Evolutionary conservation across 148 eudicot species (phyloP).

Genomic region (Dysphania ambrosioides): DNA sequence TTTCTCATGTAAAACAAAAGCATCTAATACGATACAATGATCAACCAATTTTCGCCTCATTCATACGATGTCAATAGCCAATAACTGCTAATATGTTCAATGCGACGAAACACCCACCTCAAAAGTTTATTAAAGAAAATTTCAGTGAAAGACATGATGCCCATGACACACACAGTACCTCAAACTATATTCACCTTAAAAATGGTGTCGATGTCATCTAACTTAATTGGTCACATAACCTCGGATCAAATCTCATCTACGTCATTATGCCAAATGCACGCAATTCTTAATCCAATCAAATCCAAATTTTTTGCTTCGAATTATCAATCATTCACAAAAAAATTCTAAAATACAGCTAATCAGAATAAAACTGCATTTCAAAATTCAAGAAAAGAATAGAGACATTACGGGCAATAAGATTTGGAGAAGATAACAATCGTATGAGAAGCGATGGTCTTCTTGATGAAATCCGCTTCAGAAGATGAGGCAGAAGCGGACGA

Average conservation of each 20-base stretch:
- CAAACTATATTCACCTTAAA: background rate
- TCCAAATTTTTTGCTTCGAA: background rate
- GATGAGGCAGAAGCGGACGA: constrained; percentile 26
- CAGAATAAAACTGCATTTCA: too few relatives aligned
- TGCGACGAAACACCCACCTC: background rate
- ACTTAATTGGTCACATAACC: too few relatives aligned
- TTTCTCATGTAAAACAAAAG: background rate
- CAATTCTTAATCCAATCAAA: background rate
- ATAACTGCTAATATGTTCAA: background rate
- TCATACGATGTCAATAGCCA: background rate
- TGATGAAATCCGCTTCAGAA: constrained; percentile 43
- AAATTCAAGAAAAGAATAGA: constrained; percentile 1
- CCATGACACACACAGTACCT: too few relatives aligned
- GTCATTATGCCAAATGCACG: background rate
- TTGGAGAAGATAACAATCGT: constrained; percentile 74
- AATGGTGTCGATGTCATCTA: too few relatives aligned
- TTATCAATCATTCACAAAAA: background rate
- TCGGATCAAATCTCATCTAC: background rate
- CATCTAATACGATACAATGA: background rate
- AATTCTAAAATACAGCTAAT: too few relatives aligned
- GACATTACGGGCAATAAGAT: constrained; percentile 71
- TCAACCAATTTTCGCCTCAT: background rate
- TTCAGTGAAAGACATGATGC: too few relatives aligned
- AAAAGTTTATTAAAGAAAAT: too few relatives aligned
- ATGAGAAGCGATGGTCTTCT: constrained; percentile 65